Evolutionary conservation across 1,139 yeast genomes (phyloP).

Genomic region (Kurtzmaniella quercitrusa): DNA sequence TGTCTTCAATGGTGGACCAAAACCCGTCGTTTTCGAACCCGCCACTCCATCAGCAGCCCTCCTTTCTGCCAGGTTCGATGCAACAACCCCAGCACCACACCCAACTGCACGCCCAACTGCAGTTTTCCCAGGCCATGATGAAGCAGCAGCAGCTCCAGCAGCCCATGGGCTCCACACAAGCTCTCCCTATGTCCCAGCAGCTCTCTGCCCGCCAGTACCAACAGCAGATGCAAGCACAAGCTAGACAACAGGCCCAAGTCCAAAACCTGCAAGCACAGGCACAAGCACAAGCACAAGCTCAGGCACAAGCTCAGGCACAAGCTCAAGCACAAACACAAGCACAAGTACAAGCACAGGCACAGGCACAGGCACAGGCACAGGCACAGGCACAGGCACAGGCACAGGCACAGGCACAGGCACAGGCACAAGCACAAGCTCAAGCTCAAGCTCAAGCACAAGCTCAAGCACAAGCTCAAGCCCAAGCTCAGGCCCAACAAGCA

Average conservation of each 20-base stretch:
- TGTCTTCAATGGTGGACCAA: conserved; percentile 10
- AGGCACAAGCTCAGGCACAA: conserved; percentile 2
- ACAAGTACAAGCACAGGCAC: conserved; percentile 7
- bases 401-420: background rate
- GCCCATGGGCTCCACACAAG: conserved; percentile 6
- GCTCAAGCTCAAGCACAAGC: conserved; percentile 11
- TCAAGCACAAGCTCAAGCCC: background rate
- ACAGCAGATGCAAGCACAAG: conserved; percentile 9
- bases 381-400: conserved; percentile 5
- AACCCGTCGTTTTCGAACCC: conserved; percentile 1
- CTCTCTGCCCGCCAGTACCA: conserved; percentile 9
- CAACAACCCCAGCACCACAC: background rate
- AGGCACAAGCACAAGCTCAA: conserved; percentile 4
- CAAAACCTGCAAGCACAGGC: conserved; percentile 9
- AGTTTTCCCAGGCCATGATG: background rate
- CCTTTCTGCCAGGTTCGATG: background rate
- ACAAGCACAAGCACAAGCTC: background rate
- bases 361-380: conserved; percentile 9
- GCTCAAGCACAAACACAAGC: conserved; percentile 2
- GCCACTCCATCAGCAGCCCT: conserved; percentile 1
- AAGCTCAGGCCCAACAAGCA: conserved; percentile 1
- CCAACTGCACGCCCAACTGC: background rate
- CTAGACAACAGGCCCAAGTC: too few species aligned
- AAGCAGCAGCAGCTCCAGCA: conserved; percentile 7
- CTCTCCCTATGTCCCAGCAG: conserved; percentile 8